Evolutionary conservation across 2,329 filamentous ascomycete genomes (phyloP), one percentile per base, ranked within the genome.

Genomic region (Monilinia fructicola): DNA sequence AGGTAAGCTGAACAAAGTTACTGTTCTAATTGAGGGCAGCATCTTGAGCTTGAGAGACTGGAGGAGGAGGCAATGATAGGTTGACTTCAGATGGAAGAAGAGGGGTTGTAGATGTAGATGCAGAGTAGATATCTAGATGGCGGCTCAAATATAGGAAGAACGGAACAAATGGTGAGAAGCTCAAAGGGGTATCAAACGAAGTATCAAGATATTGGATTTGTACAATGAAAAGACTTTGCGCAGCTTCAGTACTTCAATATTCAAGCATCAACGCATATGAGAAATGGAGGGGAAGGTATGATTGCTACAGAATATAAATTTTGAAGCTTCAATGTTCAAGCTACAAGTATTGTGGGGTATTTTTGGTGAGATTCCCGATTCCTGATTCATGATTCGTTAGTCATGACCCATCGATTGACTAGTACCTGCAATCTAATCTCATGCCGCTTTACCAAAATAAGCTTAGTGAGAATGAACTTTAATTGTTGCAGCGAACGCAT

Each of bases 1-100:
- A 77, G 78, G 76, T 76, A 75, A 67, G 74, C 74, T 66, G 73
- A 76, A 69, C 78, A 77, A 71, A 78, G 23, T 38, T 16, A 11
- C 50, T 53, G 46, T 26, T 53, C 14, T 48, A 1, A 16, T 38
- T 42, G 54, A 60, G 14, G 55, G 73, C 71, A 74, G 58, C 64
- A 66, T 64, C 3, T 48, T 54, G 50, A 21, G 4, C 31, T n/a
- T 40, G 46, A 35, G 21, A 1, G 38, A 38, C 12, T 28, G 55
- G 21, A 11, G 11, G 14, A 40, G 38, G 38, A 14, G 2, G 40
- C 31, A 35, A 42, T 42, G 12, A 4, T 23, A n/a, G 31, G 11
- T 40, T 40, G 53, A 11, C 38, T 54, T 54, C 11, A 40, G 31
- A 38, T 0, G 21, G 31, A 5, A 54, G 53, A 35, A 14, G n/a